phyloP scores from a whole-genome alignment of 306 rosid species.

The Pterocarpus santalinus region DNA sequence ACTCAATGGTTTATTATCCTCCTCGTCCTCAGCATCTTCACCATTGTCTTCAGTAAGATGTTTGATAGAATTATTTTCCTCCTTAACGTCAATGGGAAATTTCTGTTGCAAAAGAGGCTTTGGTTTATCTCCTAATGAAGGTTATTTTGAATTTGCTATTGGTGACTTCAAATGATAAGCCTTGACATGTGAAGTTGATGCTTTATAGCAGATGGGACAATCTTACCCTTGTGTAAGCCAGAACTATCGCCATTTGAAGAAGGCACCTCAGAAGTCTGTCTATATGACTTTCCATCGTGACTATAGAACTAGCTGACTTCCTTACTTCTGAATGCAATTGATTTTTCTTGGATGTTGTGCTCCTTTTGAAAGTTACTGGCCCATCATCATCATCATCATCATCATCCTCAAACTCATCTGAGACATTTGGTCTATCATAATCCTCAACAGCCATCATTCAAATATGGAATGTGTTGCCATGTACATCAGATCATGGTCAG shows the following conservation, averaged over 20 bases:
- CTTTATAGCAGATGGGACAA: constrained; percentile 39
- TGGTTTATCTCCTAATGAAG: constrained; percentile 16
- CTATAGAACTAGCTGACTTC: constrained; percentile 45
- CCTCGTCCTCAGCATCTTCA: constrained; percentile 57
- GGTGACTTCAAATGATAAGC: constrained; percentile 31
- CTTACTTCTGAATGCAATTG: constrained; percentile 46
- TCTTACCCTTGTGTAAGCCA: constrained; percentile 42
- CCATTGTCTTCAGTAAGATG: neutral
- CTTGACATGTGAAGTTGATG: constrained; percentile 34
- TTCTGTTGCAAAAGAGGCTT: constrained; percentile 37
- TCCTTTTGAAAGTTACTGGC: constrained; percentile 45
- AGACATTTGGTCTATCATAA: constrained; percentile 48
- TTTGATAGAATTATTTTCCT: constrained; percentile 32
- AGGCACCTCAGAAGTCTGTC: constrained; percentile 38
- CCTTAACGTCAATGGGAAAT: constrained; percentile 41
- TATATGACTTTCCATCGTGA: constrained; percentile 45
- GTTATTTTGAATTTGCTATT: neutral
- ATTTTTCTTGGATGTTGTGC: constrained; percentile 47
- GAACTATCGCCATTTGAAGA: constrained; percentile 57
- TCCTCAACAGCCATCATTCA: constrained; percentile 63
- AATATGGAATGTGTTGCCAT: constrained; percentile 32
- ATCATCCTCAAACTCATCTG: constrained; percentile 6
- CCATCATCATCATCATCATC: constrained; percentile 45
- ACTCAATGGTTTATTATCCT: constrained; percentile 57
- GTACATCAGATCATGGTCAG: constrained; percentile 48